A percentile compares a stretch with the other conserved stretches of the same genome.
phyloP scores from a whole-genome alignment of 2,329 filamentous ascomycete species.

The Epicoccum nigrum region DNA sequence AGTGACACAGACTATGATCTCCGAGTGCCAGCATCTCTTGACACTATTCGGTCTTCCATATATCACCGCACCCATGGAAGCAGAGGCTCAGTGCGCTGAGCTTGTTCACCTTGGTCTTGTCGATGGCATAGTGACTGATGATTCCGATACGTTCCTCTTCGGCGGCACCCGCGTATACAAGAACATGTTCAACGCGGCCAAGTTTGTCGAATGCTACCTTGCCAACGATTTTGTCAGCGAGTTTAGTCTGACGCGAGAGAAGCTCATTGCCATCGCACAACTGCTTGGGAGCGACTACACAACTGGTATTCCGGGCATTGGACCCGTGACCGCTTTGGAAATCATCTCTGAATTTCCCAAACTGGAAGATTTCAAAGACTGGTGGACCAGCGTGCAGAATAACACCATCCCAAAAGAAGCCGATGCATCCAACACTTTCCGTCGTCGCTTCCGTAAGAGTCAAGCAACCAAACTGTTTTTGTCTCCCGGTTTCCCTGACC shows the following conservation, averaged over 20 bases:
- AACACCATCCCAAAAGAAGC: slow-evolving; percentile 65
- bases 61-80: slow-evolving; percentile 98
- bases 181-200: slow-evolving; percentile 99
- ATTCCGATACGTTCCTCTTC: slow-evolving; percentile 95
- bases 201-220: slow-evolving; percentile 96
- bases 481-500: slow-evolving; percentile 77
- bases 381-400: slow-evolving; percentile 82
- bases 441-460: slow-evolving; percentile 81
- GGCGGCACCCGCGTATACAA: slow-evolving; percentile 97
- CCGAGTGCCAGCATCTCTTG: slow-evolving; percentile 90
- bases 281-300: slow-evolving; percentile 94
- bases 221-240: slow-evolving; percentile 84
- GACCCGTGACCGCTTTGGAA: slow-evolving; percentile 92
- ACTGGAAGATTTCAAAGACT: slow-evolving; percentile 79
- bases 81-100: slow-evolving; percentile 95
- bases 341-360: slow-evolving; percentile 87
- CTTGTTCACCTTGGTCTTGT: slow-evolving; percentile 85
- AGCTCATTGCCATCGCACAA: slow-evolving; percentile 88
- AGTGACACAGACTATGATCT: slow-evolving; percentile 93
- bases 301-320: slow-evolving; percentile 86
- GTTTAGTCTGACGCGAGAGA: slow-evolving; percentile 81
- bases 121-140: slow-evolving; percentile 96
- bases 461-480: slow-evolving; percentile 87
- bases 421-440: slow-evolving; percentile 67
- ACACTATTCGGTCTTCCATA: slow-evolving; percentile 93